These are phyloP conservation scores for Mucor piriformis DNA, from an alignment of 371 early-diverging fungal genomes.

Conservation along the genomic window DNA sequence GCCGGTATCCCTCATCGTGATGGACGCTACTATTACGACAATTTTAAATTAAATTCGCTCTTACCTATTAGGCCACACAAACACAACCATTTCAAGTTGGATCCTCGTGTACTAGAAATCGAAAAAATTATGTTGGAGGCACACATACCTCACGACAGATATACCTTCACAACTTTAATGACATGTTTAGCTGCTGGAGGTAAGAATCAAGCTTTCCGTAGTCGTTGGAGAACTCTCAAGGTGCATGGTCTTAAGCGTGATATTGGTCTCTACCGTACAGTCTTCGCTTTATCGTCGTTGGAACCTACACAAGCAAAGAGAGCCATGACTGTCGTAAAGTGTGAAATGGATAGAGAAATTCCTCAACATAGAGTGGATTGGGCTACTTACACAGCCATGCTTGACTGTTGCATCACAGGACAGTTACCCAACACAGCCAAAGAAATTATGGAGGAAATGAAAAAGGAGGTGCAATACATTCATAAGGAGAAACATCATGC, in stretches of 20 bases:
- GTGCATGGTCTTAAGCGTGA: slow-evolving; percentile 43
- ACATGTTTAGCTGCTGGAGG: slow-evolving; percentile 48
- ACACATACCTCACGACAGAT: slow-evolving; percentile 41
- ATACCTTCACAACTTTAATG: slow-evolving; percentile 35
- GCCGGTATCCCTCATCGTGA: slow-evolving; percentile 45
- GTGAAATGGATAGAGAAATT: slow-evolving; percentile 45
- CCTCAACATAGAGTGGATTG: slow-evolving; percentile 22
- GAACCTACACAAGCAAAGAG: slow-evolving; percentile 36
- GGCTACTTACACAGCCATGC: slow-evolving; percentile 36
- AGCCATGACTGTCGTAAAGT: slow-evolving; percentile 39
- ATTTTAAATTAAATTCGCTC: slow-evolving; percentile 29
- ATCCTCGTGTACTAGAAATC: slow-evolving; percentile 47
- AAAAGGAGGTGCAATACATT: background rate
- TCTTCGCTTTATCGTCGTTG: slow-evolving; percentile 42
- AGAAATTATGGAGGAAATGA: slow-evolving; percentile 27
- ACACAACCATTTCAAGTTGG: slow-evolving; percentile 19
- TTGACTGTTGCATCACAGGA: slow-evolving; percentile 46
- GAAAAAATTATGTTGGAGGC: slow-evolving; percentile 49
- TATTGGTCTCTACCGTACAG: slow-evolving; percentile 34
- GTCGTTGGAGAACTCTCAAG: slow-evolving; percentile 43
- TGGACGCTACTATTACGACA: slow-evolving; percentile 39
- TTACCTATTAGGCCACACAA: slow-evolving; percentile 5
- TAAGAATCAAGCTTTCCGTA: slow-evolving; percentile 41
- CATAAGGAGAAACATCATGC: slow-evolving; percentile 11
- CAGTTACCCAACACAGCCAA: slow-evolving; percentile 28